Conservation (phyloP, 2,329 filamentous ascomycete species). For the Sporothrix globosa region DNA sequence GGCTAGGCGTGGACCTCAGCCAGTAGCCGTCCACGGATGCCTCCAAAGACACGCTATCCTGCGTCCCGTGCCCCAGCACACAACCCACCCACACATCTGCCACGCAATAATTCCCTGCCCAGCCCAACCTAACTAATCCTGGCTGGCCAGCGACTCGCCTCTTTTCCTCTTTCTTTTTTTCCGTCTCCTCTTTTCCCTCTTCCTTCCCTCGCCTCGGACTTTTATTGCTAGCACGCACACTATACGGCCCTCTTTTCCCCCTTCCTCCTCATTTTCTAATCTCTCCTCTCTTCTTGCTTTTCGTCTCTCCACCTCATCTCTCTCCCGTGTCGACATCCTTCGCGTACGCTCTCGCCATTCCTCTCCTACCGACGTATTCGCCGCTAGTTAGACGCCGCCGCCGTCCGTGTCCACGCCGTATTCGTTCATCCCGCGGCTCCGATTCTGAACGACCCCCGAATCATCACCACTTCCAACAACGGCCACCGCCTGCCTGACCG, state of each 20-base stretch:
- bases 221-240: not conserved
- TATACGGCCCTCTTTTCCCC: not conserved
- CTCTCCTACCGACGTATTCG: not conserved
- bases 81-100: slow-evolving; percentile 6
- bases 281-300: not conserved
- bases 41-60: slow-evolving; percentile 17
- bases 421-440: not conserved
- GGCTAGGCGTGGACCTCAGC: slow-evolving; percentile 10
- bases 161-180: slow-evolving; percentile 25
- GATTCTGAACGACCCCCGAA: not conserved
- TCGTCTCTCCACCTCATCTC: not conserved
- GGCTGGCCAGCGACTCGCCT: slow-evolving; percentile 14
- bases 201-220: not conserved
- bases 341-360: not conserved
- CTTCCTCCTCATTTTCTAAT: slow-evolving; percentile 2
- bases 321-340: not conserved
- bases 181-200: slow-evolving; percentile 12
- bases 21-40: slow-evolving; percentile 18
- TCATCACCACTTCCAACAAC: not conserved
- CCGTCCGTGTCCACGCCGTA: not conserved
- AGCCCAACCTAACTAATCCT: slow-evolving; percentile 15
- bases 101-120: slow-evolving; percentile 15
- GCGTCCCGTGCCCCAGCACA: slow-evolving; percentile 12
- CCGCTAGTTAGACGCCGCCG: not conserved
- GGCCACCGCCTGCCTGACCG: not conserved